Base-by-base conservation (phyloP, 1,284 basidiomycete genomes). In the Pascua sp. region DNA sequence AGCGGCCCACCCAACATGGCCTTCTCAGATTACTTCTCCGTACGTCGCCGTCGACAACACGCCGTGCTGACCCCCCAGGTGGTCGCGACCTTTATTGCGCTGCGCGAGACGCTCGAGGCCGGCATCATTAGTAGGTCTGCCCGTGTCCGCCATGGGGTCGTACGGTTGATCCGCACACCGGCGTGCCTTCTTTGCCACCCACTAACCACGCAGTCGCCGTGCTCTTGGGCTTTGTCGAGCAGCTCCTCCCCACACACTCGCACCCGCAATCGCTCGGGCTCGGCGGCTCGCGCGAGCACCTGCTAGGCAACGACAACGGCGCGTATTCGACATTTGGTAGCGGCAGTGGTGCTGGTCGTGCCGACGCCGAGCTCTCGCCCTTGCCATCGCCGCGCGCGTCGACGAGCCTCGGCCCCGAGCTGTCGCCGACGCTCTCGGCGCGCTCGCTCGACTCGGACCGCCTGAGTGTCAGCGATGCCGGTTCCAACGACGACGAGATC, bases 51-150 rank as follows among this genome's bases (percentile, higher is more conserved):
- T 40, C 7, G 4, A 40, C 1, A 13, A 16, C 9, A 15, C 40
- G 1, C 9, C 13, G 8, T 15, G 45, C 53, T 61, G 12, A 51
- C 44, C 5, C 17, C n/a, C 16, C 49, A 73, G 71, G 67, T 67
- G 11, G 71, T 70, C 16, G 69, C 71, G 36, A 91, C 90, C 79
- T 90, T 93, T 82, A 90, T 92, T 74, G 84, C 90, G 69, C 89
- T 93, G 67, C 84, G 91, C 63, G 91, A 95, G 81, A 87, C 89
- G 2, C 82, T 95, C 63, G 91, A 95, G 79, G 89, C 90, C 9
- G 86, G 85, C 51, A 88, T 94, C 78, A 90, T 94, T 81, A 79
- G 93, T 77, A 44, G 47, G 70, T 65, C 15, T 8, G 16, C 5
- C 32, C 15, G 24, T 32, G 24, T 32, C 24, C 24, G 24, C 24